Evolutionary conservation across 2,329 filamentous ascomycete species (phyloP).

Genomic region (Phyllosticta citrichinensis): DNA sequence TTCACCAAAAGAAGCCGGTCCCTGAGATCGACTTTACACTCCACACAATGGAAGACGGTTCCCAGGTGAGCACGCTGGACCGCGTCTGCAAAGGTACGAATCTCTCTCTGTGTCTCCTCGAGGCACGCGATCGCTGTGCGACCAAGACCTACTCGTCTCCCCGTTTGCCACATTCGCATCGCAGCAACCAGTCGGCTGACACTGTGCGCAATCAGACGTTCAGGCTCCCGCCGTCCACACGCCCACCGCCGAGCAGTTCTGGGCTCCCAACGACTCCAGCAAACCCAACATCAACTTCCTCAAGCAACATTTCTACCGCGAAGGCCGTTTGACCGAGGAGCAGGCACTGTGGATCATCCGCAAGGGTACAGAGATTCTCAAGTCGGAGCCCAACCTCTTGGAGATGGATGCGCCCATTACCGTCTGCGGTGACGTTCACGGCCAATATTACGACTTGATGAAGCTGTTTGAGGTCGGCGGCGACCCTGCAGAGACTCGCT

Average conservation of each 20-base stretch:
- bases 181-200: slow-evolving; percentile 19
- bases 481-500: slow-evolving; percentile 90
- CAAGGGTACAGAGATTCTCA: slow-evolving; percentile 77
- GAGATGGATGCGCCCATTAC: slow-evolving; percentile 99
- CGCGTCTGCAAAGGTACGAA: slow-evolving; percentile 90
- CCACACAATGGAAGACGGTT: slow-evolving; percentile 96
- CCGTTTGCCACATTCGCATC: neutral
- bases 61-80: slow-evolving; percentile 88
- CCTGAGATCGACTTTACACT: slow-evolving; percentile 98
- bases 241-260: slow-evolving; percentile 90
- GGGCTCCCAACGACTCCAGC: slow-evolving; percentile 69
- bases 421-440: slow-evolving; percentile 95
- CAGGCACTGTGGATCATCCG: slow-evolving; percentile 94
- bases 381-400: slow-evolving; percentile 84
- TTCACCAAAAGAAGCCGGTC: slow-evolving; percentile 87
- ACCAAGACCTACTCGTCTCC: neutral
- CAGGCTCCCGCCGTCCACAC: slow-evolving; percentile 92
- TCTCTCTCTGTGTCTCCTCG: slow-evolving; percentile 12
- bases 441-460: slow-evolving; percentile 99
- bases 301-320: slow-evolving; percentile 97
- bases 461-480: slow-evolving; percentile 98
- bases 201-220: slow-evolving; percentile 56
- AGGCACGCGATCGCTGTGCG: neutral
- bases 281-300: slow-evolving; percentile 92
- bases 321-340: slow-evolving; percentile 92